phyloP scores from a whole-genome alignment of 805 yeast species.

The Suhomyces sp. region DNA sequence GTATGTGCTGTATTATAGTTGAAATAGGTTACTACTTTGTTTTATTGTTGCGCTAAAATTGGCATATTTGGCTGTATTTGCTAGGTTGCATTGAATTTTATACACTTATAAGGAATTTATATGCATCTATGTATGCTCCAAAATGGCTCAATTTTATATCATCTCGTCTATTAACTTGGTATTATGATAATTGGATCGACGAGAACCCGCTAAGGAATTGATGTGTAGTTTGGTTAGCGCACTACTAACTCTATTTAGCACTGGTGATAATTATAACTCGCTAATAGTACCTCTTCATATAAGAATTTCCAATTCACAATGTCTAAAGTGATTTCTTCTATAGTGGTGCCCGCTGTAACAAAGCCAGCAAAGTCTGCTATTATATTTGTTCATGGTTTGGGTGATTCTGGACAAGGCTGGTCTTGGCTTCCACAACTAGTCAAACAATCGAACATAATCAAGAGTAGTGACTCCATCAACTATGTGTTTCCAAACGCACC shows the following conservation, averaged over 20 bases:
- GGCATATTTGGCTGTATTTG: too few species aligned
- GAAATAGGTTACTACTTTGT: too few species aligned
- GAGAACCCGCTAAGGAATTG: background rate
- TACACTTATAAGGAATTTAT: too few species aligned
- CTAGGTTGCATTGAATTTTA: too few species aligned
- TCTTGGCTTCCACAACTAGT: conserved; percentile 69
- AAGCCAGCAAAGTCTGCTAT: conserved; percentile 48
- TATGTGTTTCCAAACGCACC: conserved; percentile 95
- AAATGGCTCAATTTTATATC: too few species aligned
- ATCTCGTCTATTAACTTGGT: background rate
- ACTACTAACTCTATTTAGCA: background rate
- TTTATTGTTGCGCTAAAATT: too few species aligned
- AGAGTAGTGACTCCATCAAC: conserved; percentile 48
- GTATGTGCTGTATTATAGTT: too few species aligned
- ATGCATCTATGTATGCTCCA: too few species aligned
- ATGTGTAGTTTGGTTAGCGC: background rate
- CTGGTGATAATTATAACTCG: background rate
- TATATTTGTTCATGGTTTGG: conserved; percentile 84
- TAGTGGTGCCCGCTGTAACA: conserved; percentile 25
- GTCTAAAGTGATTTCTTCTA: conserved; percentile 17
- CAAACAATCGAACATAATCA: conserved; percentile 40
- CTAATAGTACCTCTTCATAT: background rate
- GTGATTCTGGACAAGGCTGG: conserved; percentile 93
- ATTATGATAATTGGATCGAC: background rate
- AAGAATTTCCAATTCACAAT: background rate